A percentile compares a stretch with the other conserved stretches of the same genome.
Conservation (phyloP, 2,329 filamentous ascomycete genomes). For the Xylaria sp. region DNA sequence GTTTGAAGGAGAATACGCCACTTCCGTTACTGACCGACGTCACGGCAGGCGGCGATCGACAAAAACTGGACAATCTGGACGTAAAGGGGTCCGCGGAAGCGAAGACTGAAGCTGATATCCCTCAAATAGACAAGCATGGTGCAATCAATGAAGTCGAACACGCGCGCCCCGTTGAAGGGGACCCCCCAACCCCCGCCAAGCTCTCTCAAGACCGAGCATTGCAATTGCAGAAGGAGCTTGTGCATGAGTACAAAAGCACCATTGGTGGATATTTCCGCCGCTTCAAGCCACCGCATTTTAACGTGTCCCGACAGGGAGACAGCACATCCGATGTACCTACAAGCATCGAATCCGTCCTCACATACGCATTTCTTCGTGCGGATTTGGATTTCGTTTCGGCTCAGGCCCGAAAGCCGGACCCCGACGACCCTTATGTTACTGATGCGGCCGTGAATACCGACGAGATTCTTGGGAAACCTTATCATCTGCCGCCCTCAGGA, state of each 20-base stretch:
- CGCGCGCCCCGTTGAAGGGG: constrained; percentile 51
- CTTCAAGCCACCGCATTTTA: constrained; percentile 84
- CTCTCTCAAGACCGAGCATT: constrained; percentile 68
- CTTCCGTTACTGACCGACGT: constrained; percentile 39
- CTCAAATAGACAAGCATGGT: constrained; percentile 47
- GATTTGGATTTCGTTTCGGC: constrained; percentile 94
- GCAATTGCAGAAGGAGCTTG: constrained; percentile 74
- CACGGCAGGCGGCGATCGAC: constrained; percentile 47
- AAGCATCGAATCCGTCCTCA: constrained; percentile 80
- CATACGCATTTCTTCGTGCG: constrained; percentile 92
- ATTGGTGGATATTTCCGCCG: constrained; percentile 95
- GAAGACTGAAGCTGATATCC: constrained; percentile 51
- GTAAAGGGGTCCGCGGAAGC: constrained; percentile 62
- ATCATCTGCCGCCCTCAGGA: constrained; percentile 62
- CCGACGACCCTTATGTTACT: constrained; percentile 73
- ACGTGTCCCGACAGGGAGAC: constrained; percentile 49
- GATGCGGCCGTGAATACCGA: constrained; percentile 86
- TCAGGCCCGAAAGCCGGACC: constrained; percentile 83
- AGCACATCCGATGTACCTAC: constrained; percentile 55
- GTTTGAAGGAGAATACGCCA: constrained; percentile 23
- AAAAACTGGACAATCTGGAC: constrained; percentile 55
- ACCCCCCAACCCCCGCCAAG: constrained; percentile 59
- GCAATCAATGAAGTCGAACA: constrained; percentile 52
- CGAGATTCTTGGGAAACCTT: constrained; percentile 77
- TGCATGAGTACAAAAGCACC: constrained; percentile 81